A percentile compares a stretch with the other conserved stretches of the same genome.
Conservation (phyloP, 1,284 basidiomycete species). For the Blastosporella zonata region DNA sequence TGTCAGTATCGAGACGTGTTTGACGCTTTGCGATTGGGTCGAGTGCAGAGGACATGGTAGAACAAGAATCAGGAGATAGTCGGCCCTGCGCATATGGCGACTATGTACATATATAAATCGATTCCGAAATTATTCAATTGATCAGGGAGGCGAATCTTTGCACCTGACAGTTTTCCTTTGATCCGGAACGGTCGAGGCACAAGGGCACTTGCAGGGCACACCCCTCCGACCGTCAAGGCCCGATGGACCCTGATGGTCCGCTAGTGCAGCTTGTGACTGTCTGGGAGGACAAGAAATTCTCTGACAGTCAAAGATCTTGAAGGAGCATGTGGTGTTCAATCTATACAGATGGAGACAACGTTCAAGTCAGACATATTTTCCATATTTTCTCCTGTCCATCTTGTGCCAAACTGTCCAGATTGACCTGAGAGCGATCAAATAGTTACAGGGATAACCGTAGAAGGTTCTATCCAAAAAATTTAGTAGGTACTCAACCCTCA, state of each 20-base stretch:
- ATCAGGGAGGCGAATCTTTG: neutral
- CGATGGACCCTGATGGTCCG: too few species aligned
- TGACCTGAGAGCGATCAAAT: conserved; percentile 1
- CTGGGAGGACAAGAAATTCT: too few species aligned
- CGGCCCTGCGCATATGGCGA: neutral
- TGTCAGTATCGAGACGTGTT: too few species aligned
- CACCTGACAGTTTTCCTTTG: neutral
- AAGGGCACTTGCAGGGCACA: too few species aligned
- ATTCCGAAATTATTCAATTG: neutral
- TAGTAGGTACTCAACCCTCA: neutral
- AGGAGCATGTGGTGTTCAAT: too few species aligned
- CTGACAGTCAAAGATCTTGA: too few species aligned
- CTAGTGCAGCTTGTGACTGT: too few species aligned
- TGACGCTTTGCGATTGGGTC: neutral
- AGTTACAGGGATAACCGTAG: neutral
- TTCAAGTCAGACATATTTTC: too few species aligned
- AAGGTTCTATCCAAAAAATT: neutral
- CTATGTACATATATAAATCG: neutral
- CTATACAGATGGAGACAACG: too few species aligned
- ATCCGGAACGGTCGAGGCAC: neutral
- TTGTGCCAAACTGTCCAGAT: neutral
- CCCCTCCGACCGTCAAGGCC: too few species aligned
- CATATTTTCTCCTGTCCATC: neutral
- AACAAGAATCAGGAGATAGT: neutral
- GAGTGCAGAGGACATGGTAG: neutral